phyloP scores from a whole-genome alignment of 2,329 filamentous ascomycete genomes.

The Penicillium verrucosum region DNA sequence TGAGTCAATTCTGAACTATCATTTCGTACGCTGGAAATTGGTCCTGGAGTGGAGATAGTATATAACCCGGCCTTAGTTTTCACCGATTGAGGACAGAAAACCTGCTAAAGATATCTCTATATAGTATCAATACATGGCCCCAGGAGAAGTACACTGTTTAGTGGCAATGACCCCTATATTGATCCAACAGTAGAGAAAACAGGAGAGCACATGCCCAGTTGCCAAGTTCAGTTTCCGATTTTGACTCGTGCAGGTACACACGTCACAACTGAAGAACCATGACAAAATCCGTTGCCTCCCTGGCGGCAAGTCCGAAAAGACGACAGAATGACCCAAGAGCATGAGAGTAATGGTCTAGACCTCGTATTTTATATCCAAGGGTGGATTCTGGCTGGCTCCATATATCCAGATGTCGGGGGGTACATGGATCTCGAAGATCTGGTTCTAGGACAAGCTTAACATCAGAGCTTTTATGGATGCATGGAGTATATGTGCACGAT shows the following conservation, averaged over 20 bases:
- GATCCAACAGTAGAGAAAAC: neutral
- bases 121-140: neutral
- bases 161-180: neutral
- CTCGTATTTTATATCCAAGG: neutral
- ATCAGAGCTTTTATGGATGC: neutral
- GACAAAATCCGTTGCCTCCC: neutral
- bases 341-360: conserved; percentile 1
- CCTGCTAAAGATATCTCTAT: neutral
- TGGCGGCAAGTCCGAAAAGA: neutral
- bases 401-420: neutral
- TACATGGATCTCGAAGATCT: neutral
- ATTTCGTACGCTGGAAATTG: neutral
- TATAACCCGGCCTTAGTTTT: neutral
- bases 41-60: neutral
- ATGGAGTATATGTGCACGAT: neutral
- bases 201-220: neutral
- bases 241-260: neutral
- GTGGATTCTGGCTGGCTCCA: neutral
- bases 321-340: conserved; percentile 3
- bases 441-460: neutral
- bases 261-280: neutral
- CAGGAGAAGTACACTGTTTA: neutral
- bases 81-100: neutral
- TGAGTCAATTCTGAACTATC: neutral
- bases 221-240: neutral